These are phyloP conservation scores for Ilex aquifolium DNA, from an alignment of 257 asterid genomes.

Conservation along the genomic window DNA sequence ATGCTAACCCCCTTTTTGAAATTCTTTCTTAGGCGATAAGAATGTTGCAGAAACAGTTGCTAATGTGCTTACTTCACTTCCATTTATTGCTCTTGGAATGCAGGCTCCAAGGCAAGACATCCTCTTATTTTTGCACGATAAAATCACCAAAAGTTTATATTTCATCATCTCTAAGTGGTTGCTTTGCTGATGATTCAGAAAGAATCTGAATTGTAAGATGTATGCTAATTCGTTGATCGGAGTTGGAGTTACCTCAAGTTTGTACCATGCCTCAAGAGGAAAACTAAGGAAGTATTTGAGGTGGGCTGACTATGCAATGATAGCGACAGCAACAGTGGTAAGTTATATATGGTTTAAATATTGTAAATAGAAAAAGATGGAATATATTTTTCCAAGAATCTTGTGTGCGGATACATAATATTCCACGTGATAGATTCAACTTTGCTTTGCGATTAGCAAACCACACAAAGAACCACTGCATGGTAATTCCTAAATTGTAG, in stretches of 20 bases:
- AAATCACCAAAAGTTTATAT: background rate
- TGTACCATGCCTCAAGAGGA: slow-evolving; percentile 84
- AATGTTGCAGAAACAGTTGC: slow-evolving; percentile 55
- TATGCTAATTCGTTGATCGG: slow-evolving; percentile 87
- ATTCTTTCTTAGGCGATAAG: slow-evolving; percentile 47
- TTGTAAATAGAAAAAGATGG: too few species aligned
- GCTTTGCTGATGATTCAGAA: slow-evolving; percentile 43
- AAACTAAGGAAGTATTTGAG: slow-evolving; percentile 69
- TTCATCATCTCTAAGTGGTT: slow-evolving; percentile 1
- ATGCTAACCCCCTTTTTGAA: slow-evolving; percentile 1
- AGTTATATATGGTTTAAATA: slow-evolving; percentile 7
- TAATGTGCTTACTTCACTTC: slow-evolving; percentile 87
- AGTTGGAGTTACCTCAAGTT: slow-evolving; percentile 82
- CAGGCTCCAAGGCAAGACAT: slow-evolving; percentile 65
- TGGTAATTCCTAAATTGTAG: too few species aligned
- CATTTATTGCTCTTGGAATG: slow-evolving; percentile 78
- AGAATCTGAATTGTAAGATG: slow-evolving; percentile 60
- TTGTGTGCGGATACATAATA: too few species aligned
- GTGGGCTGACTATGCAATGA: slow-evolving; percentile 99
- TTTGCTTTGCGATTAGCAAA: too few species aligned
- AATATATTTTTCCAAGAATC: too few species aligned
- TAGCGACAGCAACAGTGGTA: slow-evolving; percentile 91
- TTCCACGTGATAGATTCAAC: too few species aligned
- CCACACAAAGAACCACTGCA: too few species aligned
- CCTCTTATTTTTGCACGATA: slow-evolving; percentile 5